Conservation (phyloP, 805 yeast species). For the Candida odintsovae region DNA sequence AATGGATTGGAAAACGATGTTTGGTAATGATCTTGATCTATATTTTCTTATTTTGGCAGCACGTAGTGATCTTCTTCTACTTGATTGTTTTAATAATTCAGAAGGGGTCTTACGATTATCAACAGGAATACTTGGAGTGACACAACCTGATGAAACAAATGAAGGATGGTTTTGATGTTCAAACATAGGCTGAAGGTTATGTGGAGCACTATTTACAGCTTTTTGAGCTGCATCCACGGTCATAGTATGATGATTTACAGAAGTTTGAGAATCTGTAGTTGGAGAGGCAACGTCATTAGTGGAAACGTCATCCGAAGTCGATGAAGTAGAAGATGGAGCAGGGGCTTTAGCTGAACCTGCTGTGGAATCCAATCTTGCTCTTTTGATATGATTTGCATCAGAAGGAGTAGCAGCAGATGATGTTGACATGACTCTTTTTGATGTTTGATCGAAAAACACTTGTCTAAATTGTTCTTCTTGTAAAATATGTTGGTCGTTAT, state of each 20-base stretch:
- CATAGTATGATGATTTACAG: constrained; percentile 4
- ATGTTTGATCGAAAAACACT: constrained; percentile 23
- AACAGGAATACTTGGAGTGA: constrained; percentile 3
- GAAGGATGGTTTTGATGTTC: constrained; percentile 7
- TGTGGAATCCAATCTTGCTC: constrained; percentile 26
- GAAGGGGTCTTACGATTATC: constrained; percentile 1
- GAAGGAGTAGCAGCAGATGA: constrained; percentile 12
- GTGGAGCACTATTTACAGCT: constrained; percentile 3
- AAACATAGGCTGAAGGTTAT: not conserved
- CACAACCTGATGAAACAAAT: constrained; percentile 12
- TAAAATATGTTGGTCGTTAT: constrained; percentile 29
- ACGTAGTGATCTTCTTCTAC: constrained; percentile 5
- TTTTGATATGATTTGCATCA: constrained; percentile 24
- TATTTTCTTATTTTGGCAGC: constrained; percentile 18
- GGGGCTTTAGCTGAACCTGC: constrained; percentile 10
- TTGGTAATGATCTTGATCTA: constrained; percentile 25
- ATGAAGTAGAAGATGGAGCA: constrained; percentile 2
- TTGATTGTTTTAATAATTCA: not conserved
- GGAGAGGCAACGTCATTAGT: not conserved
- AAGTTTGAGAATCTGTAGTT: constrained; percentile 9
- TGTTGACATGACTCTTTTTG: constrained; percentile 13
- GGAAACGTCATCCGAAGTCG: not conserved
- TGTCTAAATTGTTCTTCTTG: constrained; percentile 27
- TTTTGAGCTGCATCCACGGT: constrained; percentile 9
- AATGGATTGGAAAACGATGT: constrained; percentile 13